Percentiles rank a stretch among this genome's conserved stretches.
Conservation (phyloP, 129 eudicot genomes). For the Oenanthe sinensis region DNA sequence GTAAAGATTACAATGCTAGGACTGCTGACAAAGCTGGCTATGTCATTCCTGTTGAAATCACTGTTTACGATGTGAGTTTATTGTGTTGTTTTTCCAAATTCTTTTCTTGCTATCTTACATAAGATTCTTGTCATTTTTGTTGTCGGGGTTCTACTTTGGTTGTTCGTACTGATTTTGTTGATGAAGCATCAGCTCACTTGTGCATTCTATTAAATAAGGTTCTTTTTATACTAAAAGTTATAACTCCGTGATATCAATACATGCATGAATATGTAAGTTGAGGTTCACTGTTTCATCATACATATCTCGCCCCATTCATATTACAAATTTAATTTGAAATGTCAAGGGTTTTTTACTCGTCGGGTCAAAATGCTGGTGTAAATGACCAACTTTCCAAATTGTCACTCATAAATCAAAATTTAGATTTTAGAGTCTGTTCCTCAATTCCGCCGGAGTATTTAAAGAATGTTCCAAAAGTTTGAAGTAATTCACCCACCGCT, state of each 20-base stretch:
- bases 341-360: not conserved
- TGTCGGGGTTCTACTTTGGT: not conserved
- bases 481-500: not conserved
- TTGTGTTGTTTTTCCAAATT: not conserved
- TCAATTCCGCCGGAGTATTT: not conserved
- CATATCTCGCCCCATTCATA: not conserved
- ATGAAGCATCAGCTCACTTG: not conserved
- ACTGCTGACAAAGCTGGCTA: conserved; percentile 98
- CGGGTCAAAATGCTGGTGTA: not conserved
- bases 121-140: not conserved
- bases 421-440: not conserved
- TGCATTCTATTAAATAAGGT: not conserved
- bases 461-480: not conserved
- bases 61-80: conserved; percentile 72
- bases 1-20: conserved; percentile 94
- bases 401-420: not conserved
- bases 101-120: not conserved
- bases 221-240: not conserved
- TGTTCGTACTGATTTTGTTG: not conserved
- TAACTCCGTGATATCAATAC: not conserved
- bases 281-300: not conserved
- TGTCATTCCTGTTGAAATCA: conserved; percentile 89
- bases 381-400: not conserved
- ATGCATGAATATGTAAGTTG: not conserved
- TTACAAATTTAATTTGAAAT: not conserved